A percentile compares a stretch with the other conserved stretches of the same genome.
Evolutionary conservation across 768 basidiomycete species (phyloP).

Genomic region (Amanita exitialis): DNA sequence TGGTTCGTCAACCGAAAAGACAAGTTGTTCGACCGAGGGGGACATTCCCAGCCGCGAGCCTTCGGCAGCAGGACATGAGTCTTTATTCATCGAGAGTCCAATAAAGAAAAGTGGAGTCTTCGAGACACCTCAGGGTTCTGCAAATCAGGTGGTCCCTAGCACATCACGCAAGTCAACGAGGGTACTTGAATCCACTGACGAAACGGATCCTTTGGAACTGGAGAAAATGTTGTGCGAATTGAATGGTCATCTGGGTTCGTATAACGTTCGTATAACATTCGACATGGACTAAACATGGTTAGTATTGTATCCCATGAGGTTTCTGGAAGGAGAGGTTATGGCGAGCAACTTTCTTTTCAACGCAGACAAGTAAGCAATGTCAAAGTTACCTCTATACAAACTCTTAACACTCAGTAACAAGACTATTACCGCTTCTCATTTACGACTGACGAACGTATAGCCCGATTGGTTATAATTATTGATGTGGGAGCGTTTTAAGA

Average conservation of each 20-base stretch:
- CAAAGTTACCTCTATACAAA: not conserved
- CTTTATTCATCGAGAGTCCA: constrained; percentile 16
- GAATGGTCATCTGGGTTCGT: constrained; percentile 79
- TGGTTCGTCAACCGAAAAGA: constrained; percentile 28
- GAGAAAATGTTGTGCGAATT: constrained; percentile 67
- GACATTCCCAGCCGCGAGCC: constrained; percentile 18
- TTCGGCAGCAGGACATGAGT: constrained; percentile 15
- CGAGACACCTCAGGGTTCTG: constrained; percentile 11
- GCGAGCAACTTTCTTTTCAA: constrained; percentile 93
- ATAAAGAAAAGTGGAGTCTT: constrained; percentile 19
- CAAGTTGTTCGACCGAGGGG: constrained; percentile 39
- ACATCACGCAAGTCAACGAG: constrained; percentile 26
- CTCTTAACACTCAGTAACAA: constrained; percentile 15
- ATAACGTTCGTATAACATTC: not conserved
- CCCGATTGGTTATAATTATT: no score
- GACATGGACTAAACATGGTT: constrained; percentile 5
- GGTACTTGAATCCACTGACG: constrained; percentile 65
- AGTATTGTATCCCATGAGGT: constrained; percentile 81
- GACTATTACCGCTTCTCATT: constrained; percentile 66
- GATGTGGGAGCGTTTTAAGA: no score
- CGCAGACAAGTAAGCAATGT: constrained; percentile 53
- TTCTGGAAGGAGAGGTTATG: constrained; percentile 88
- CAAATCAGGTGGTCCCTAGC: not conserved
- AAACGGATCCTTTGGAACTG: constrained; percentile 85
- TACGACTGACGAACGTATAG: constrained; percentile 37